These are phyloP conservation scores for Saccharomycopsis fermentans DNA, from an alignment of 805 yeast species.

Conservation along the genomic window DNA sequence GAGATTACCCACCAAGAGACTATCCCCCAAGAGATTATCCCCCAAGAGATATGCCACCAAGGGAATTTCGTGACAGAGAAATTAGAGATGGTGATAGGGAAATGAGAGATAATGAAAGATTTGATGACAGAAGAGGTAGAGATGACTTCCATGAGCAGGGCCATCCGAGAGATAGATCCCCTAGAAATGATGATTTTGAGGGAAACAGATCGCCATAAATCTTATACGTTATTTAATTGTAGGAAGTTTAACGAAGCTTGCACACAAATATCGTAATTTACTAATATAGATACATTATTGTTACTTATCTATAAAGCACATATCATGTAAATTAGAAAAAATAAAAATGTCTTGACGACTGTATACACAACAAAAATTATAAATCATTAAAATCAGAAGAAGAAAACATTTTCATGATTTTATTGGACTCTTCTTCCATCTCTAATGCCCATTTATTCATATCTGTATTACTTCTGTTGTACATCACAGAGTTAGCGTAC, in stretches of 20 bases:
- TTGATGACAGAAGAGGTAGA: constrained; percentile 8
- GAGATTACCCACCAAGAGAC: constrained; percentile 9
- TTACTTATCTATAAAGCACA: neutral
- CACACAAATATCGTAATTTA: neutral
- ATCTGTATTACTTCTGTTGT: constrained; percentile 56
- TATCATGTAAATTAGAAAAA: too few relatives aligned
- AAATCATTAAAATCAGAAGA: constrained; percentile 33
- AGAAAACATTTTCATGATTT: constrained; percentile 45
- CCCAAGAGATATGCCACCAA: constrained; percentile 5
- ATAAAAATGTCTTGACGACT: too few relatives aligned
- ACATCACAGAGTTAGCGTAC: constrained; percentile 83
- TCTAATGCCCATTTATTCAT: constrained; percentile 52
- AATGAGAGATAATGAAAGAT: constrained; percentile 1
- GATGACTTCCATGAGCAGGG: constrained; percentile 3
- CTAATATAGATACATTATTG: neutral
- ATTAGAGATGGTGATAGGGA: constrained; percentile 9
- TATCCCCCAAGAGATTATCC: constrained; percentile 3
- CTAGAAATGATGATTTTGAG: neutral
- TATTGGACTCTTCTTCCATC: constrained; percentile 60
- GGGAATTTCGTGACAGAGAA: constrained; percentile 6
- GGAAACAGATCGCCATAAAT: constrained; percentile 9
- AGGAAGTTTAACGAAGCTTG: neutral
- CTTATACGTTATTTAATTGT: neutral
- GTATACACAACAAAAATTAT: too few relatives aligned
- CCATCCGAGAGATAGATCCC: constrained; percentile 5